Evolutionary conservation across 495 filamentous ascomycete species (phyloP).

Genomic region (Penicillium maclennaniae): DNA sequence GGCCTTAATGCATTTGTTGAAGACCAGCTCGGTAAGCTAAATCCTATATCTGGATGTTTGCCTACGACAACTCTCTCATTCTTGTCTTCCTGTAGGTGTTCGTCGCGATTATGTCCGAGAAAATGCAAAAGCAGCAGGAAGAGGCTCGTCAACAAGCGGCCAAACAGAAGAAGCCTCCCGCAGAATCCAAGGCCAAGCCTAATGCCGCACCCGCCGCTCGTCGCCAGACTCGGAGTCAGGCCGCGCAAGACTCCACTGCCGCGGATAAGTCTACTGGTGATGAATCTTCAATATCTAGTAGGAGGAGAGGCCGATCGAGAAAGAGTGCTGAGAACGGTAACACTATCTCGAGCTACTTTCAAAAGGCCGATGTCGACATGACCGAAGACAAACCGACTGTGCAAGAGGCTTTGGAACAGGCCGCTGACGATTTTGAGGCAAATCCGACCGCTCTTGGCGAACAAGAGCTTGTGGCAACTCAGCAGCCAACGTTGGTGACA

Average conservation of each 20-base stretch:
- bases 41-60: not conserved
- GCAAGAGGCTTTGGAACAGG: conserved; percentile 52
- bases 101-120: conserved; percentile 55
- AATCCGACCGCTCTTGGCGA: conserved; percentile 64
- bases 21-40: conserved; percentile 49
- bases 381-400: conserved; percentile 50
- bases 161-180: conserved; percentile 31
- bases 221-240: conserved; percentile 31
- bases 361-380: conserved; percentile 53
- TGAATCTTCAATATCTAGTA: conserved; percentile 6
- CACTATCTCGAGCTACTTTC: conserved; percentile 54
- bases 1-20: conserved; percentile 42
- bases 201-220: conserved; percentile 9
- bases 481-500: conserved; percentile 78
- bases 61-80: not conserved
- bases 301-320: conserved; percentile 27
- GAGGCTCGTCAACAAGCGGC: conserved; percentile 47
- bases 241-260: conserved; percentile 31
- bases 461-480: conserved; percentile 72
- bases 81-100: conserved; percentile 30
- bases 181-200: conserved; percentile 10
- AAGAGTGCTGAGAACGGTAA: conserved; percentile 30
- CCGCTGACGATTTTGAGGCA: conserved; percentile 51
- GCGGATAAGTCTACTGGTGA: conserved; percentile 21
- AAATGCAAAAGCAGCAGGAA: conserved; percentile 61